Base-by-base conservation (phyloP, 177 flowering plant species). In the Vitis hybrid region DNA sequence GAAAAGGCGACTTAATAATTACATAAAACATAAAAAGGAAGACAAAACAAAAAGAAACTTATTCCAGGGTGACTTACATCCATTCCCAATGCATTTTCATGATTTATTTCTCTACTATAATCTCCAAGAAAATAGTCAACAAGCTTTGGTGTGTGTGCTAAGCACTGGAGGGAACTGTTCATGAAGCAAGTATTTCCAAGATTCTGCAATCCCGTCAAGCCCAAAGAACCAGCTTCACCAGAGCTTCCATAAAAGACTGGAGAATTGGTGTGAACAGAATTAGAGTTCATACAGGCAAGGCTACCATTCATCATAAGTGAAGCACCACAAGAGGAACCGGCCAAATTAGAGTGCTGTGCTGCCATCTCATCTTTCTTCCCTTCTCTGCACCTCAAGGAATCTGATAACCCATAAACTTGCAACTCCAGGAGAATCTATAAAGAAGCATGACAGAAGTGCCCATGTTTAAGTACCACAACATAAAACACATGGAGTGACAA, bases 361-460 rank as follows among this genome's bases (percentile, higher is more conserved):
- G 71, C 65, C 65, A 66, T 48, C 62, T 88, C 94, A 71, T 92
- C 94, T 70, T 87, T 91, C 80, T 84, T 91, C 50, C 83, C 88
- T 73, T 89, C 94, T 79, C 75, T 85, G 76, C 83, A 73, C 69
- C 82, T 90, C 62, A 79, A 69, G 62, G 86, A 77, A 80, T 92
- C 98, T 69, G 97, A 87, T 67, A 94, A 78, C 16, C 94, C 97
- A 78, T 92, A 94, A 52, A 94, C 86, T 87, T 94, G 98, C 78
- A 94, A 79, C 78, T 89, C 92, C 76, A 94, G 77, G 45, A 88
- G 77, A 75, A 88, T 77, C 98, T 94, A 78, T 51, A 71, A 5
- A 67, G 18, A 72, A 68, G 39, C 66, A 53, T 62, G 60, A 19
- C 31, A 4, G 39, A 64, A 59, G 19, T 18, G 9, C 45, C 55